Percentiles rank a stretch among this genome's conserved stretches.
phyloP scores from a whole-genome alignment of 2,329 filamentous ascomycete genomes.

The Ceratocystis alfenasii region DNA sequence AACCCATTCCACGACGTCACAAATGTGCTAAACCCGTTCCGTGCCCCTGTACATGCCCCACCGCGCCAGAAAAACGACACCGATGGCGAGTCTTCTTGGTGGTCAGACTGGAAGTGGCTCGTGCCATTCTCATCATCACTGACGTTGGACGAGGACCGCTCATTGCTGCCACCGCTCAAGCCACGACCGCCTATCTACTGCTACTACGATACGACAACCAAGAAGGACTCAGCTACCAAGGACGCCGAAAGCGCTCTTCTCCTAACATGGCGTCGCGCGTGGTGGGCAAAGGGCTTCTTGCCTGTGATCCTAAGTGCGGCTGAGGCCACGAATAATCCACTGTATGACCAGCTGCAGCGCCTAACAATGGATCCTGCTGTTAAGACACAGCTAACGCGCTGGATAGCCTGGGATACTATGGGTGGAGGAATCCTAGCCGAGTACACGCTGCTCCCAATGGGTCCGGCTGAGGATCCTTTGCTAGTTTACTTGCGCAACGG shows the following conservation, averaged over 20 bases:
- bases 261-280: constrained; percentile 79
- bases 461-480: constrained; percentile 56
- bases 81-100: constrained; percentile 69
- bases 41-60: constrained; percentile 56
- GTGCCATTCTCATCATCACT: constrained; percentile 71
- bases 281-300: constrained; percentile 89
- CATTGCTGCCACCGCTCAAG: constrained; percentile 65
- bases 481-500: constrained; percentile 63
- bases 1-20: constrained; percentile 33
- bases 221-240: constrained; percentile 50
- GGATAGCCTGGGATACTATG: constrained; percentile 91
- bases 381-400: constrained; percentile 62
- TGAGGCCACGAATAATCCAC: constrained; percentile 72
- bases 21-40: constrained; percentile 53
- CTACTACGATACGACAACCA: constrained; percentile 63
- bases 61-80: constrained; percentile 67
- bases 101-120: constrained; percentile 79
- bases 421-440: constrained; percentile 69
- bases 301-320: constrained; percentile 67
- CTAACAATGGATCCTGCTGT: constrained; percentile 49
- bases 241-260: constrained; percentile 69
- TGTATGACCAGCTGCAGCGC: constrained; percentile 58
- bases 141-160: constrained; percentile 67
- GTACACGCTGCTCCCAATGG: constrained; percentile 77
- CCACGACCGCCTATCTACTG: constrained; percentile 71